Conservation (phyloP, 2,329 filamentous ascomycete species). For the Hymenoscyphus linearis region DNA sequence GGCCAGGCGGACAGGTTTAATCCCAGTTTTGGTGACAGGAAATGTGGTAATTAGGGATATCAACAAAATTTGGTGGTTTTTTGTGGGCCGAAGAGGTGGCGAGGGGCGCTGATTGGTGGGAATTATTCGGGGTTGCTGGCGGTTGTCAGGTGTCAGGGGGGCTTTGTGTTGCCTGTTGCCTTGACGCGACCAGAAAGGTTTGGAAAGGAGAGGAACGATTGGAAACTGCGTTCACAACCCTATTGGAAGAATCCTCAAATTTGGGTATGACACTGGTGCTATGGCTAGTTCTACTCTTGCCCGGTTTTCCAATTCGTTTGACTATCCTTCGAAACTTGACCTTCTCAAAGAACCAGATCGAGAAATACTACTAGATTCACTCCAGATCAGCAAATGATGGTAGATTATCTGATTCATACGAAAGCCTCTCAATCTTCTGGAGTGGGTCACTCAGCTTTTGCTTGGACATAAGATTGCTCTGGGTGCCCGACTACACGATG, state of each 20-base stretch:
- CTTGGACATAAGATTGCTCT: constrained; percentile 32
- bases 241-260: constrained; percentile 37
- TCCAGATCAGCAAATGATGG: constrained; percentile 42
- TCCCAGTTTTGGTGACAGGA: too few species aligned
- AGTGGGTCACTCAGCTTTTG: constrained; percentile 39
- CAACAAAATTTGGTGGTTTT: too few species aligned
- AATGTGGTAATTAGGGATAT: too few species aligned
- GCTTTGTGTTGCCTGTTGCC: too few species aligned
- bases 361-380: constrained; percentile 32
- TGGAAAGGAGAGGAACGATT: constrained; percentile 30
- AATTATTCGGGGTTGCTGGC: too few species aligned
- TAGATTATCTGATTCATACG: constrained; percentile 44
- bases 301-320: constrained; percentile 24
- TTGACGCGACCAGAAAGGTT: too few species aligned
- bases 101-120: too few species aligned
- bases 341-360: constrained; percentile 34
- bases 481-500: too few species aligned
- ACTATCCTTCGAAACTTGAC: constrained; percentile 33
- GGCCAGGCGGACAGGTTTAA: too few species aligned
- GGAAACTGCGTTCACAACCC: constrained; percentile 28
- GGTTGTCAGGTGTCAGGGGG: too few species aligned
- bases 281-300: constrained; percentile 31
- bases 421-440: constrained; percentile 38
- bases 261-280: constrained; percentile 6
- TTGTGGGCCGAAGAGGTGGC: too few species aligned